phyloP scores from a whole-genome alignment of 495 filamentous ascomycete genomes.

The Xylaria castorea region DNA sequence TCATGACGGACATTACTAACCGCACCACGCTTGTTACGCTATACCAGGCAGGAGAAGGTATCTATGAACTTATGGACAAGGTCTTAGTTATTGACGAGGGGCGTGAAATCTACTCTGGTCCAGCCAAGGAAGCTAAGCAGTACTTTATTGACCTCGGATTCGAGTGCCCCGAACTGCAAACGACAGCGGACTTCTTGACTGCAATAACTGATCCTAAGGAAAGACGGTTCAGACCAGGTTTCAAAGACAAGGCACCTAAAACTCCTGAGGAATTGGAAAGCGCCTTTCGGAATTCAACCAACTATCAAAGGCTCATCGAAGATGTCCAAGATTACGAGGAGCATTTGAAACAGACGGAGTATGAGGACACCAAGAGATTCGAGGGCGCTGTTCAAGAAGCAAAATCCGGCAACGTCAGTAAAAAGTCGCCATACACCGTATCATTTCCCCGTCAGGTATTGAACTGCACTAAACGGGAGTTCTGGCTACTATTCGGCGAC shows the following conservation, averaged over 20 bases:
- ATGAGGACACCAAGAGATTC: slow-evolving; percentile 72
- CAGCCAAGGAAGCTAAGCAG: slow-evolving; percentile 61
- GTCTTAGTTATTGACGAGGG: slow-evolving; percentile 73
- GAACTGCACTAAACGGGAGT: slow-evolving; percentile 75
- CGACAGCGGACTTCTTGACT: slow-evolving; percentile 76
- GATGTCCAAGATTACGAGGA: slow-evolving; percentile 58
- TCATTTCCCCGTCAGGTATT: slow-evolving; percentile 71
- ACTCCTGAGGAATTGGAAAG: slow-evolving; percentile 74
- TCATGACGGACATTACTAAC: slow-evolving; percentile 83
- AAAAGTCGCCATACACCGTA: slow-evolving; percentile 75
- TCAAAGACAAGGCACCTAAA: slow-evolving; percentile 70
- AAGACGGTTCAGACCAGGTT: slow-evolving; percentile 67
- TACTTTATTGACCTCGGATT: slow-evolving; percentile 72
- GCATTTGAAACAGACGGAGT: slow-evolving; percentile 52
- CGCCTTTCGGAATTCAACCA: slow-evolving; percentile 65
- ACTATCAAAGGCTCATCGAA: slow-evolving; percentile 55
- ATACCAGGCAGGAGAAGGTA: slow-evolving; percentile 84
- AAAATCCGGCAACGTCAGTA: slow-evolving; percentile 70
- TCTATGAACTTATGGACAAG: slow-evolving; percentile 82
- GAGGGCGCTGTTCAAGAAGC: slow-evolving; percentile 70
- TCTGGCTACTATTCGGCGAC: slow-evolving; percentile 78
- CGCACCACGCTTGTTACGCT: slow-evolving; percentile 83
- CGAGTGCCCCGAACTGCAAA: slow-evolving; percentile 62
- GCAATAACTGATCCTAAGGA: slow-evolving; percentile 74
- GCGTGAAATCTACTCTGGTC: slow-evolving; percentile 72